A percentile compares a stretch with the other conserved stretches of the same genome.
phyloP scores from a whole-genome alignment of 164 flowering plant genomes.

The Magnolia officinalis region DNA sequence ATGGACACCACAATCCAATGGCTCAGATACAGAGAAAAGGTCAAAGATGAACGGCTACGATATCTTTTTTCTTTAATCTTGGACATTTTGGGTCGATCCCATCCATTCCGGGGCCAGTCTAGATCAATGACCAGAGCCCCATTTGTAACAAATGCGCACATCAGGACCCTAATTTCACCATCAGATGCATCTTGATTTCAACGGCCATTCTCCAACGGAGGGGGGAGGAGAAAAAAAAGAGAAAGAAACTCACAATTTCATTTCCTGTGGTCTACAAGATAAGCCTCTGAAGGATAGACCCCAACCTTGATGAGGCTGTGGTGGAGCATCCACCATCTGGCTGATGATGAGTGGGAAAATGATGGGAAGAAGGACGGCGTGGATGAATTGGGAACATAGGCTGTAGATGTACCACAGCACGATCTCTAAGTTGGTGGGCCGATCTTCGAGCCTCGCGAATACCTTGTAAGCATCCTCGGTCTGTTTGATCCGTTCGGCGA shows the following conservation, averaged over 20 bases:
- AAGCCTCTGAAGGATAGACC: slow-evolving; percentile 16
- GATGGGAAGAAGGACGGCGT: slow-evolving; percentile 45
- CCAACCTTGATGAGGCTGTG: slow-evolving; percentile 21
- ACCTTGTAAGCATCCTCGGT: slow-evolving; percentile 28
- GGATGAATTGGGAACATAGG: slow-evolving; percentile 55
- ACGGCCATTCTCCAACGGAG: too few species aligned
- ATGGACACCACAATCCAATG: too few species aligned
- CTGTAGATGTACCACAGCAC: slow-evolving; percentile 49
- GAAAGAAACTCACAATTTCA: slow-evolving; percentile 46
- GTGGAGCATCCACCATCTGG: slow-evolving; percentile 21
- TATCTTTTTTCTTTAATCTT: too few species aligned
- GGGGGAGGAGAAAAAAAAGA: neutral
- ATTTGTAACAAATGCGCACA: too few species aligned
- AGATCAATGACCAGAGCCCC: too few species aligned
- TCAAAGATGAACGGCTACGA: too few species aligned
- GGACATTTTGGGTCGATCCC: too few species aligned
- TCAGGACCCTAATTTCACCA: too few species aligned
- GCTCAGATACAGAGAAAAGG: too few species aligned
- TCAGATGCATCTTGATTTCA: too few species aligned
- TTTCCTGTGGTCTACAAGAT: slow-evolving; percentile 26
- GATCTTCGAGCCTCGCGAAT: slow-evolving; percentile 26
- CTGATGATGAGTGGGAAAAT: slow-evolving; percentile 57
- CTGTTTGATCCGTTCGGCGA: slow-evolving; percentile 23
- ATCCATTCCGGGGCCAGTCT: too few species aligned
- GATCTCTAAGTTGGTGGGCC: slow-evolving; percentile 39